Evolutionary conservation across 2,329 filamentous ascomycete genomes (phyloP), one percentile per base, ranked within the genome.

Genomic region (Colletotrichum costaricense): DNA sequence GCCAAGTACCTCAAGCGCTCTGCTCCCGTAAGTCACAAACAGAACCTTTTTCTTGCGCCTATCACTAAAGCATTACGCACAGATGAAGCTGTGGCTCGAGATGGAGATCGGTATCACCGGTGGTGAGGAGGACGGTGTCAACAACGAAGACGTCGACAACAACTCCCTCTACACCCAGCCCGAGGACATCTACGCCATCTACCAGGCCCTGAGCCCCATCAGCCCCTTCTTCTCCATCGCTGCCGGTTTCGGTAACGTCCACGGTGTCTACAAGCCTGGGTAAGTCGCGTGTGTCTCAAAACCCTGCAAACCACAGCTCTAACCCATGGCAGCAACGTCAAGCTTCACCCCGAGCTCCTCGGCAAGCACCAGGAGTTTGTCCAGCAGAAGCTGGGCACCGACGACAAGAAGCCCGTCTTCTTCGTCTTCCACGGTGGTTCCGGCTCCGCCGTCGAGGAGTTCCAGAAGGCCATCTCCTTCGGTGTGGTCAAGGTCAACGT

Each of bases 401-500:
- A 89, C 79, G 90, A 94, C 77, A 90, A 94, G 82, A 98, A 98
- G 93, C 97, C 97, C 78, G 94, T 98, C 82, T 98, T 95, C 92
- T 95, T 99, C 81, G 97, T 99, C 84, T 99, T 99, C 93, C 97
- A 99, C 90, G 97, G 97, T 81, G 97, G 97, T 80, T 97, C 94
- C 76, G 97, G 97, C 78, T 97, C 94, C 77, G 89, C 90, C 83
- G 97, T 98, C 89, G 86, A 94, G 79, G 97, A 99, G 88, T 99
- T 94, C 90, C 89, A 88, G 76, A 91, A 95, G 79, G 96, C 95
- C 82, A 98, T 98, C 85, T 87, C 88, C 82, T 93, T 96, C 86
- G 97, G 97, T 89, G 96, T 99, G 79, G 93, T 98, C 88, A 99
- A 99, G 93, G 97, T 99, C 87, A 99, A 99, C 89, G 89, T 99